phyloP scores from a whole-genome alignment of 768 basidiomycete genomes.

The Amyloporia xantha region DNA sequence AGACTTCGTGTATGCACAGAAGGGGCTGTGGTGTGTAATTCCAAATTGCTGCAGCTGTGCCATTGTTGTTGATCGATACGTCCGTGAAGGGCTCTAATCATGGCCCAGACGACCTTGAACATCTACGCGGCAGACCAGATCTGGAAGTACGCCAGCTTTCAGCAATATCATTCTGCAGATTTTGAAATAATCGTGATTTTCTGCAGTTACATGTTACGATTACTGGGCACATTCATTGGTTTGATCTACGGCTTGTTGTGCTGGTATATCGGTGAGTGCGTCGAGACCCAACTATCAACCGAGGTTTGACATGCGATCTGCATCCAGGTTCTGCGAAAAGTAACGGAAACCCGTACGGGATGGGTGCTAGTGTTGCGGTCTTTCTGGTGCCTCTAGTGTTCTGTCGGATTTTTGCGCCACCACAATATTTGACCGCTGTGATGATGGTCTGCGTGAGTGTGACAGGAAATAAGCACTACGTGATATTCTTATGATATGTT shows the following conservation, averaged over 20 bases:
- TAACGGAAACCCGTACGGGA: slow-evolving; percentile 48
- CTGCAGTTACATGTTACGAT: slow-evolving; percentile 35
- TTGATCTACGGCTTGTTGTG: slow-evolving; percentile 42
- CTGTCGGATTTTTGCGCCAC: slow-evolving; percentile 40
- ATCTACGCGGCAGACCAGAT: slow-evolving; percentile 55
- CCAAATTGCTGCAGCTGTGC: too few species aligned
- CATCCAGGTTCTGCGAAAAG: slow-evolving; percentile 36
- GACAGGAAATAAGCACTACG: too few species aligned
- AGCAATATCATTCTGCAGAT: neutral
- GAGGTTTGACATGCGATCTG: neutral
- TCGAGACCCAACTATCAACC: too few species aligned
- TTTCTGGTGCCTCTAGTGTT: slow-evolving; percentile 43
- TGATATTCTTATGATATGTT: too few species aligned
- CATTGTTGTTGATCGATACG: too few species aligned
- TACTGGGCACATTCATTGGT: slow-evolving; percentile 41
- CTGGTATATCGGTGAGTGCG: slow-evolving; percentile 39
- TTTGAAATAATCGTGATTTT: neutral
- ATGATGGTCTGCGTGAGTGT: slow-evolving; percentile 34
- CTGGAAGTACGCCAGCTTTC: slow-evolving; percentile 30
- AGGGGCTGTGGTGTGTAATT: slow-evolving; percentile 37
- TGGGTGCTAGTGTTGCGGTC: slow-evolving; percentile 42
- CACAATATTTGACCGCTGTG: slow-evolving; percentile 30
- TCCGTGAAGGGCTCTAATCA: slow-evolving; percentile 54
- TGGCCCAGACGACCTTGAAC: slow-evolving; percentile 52
- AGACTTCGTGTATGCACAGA: slow-evolving; percentile 39